Percentiles rank a stretch among this genome's conserved stretches.
These are phyloP conservation scores for Fusarium papillatum DNA, from an alignment of 2,329 filamentous ascomycete genomes.

Conservation along the genomic window DNA sequence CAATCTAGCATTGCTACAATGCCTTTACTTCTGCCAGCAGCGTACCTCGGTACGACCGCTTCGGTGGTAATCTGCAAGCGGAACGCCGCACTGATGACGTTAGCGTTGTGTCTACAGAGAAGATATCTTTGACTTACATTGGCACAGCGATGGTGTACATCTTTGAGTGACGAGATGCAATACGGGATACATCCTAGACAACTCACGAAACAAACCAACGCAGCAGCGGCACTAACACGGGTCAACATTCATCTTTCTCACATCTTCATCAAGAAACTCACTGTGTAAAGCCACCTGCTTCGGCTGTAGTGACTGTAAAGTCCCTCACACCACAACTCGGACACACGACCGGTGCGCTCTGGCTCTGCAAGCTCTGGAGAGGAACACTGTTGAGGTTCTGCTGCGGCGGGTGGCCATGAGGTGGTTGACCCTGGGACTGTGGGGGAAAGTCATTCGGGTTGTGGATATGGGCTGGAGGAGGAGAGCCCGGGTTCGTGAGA, in stretches of 20 bases:
- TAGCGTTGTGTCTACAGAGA: not conserved
- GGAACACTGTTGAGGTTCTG: slow-evolving; percentile 19
- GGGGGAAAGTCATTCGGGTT: not conserved
- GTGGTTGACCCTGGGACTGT: not conserved
- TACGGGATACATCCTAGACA: slow-evolving; percentile 41
- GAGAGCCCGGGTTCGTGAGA: not conserved
- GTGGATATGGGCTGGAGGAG: not conserved
- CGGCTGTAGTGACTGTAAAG: slow-evolving; percentile 18
- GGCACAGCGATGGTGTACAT: slow-evolving; percentile 39
- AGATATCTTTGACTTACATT: slow-evolving; percentile 20
- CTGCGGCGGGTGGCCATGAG: slow-evolving; percentile 2
- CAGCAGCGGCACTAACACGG: slow-evolving; percentile 31
- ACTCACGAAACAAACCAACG: slow-evolving; percentile 29
- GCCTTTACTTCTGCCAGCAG: slow-evolving; percentile 12
- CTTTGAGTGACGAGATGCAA: slow-evolving; percentile 31
- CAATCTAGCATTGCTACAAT: not conserved
- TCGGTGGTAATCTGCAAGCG: slow-evolving; percentile 38
- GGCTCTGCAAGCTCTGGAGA: slow-evolving; percentile 23
- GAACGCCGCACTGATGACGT: slow-evolving; percentile 29
- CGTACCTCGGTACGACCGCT: slow-evolving; percentile 37
- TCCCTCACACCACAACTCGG: slow-evolving; percentile 23
- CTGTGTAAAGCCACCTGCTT: slow-evolving; percentile 34
- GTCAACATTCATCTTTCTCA: not conserved
- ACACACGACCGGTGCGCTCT: slow-evolving; percentile 34
- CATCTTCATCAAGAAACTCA: slow-evolving; percentile 16